A percentile compares a stretch with the other conserved stretches of the same genome.
Evolutionary conservation across 805 yeast species (phyloP).

Genomic region (Cephaloascus fragrans): DNA sequence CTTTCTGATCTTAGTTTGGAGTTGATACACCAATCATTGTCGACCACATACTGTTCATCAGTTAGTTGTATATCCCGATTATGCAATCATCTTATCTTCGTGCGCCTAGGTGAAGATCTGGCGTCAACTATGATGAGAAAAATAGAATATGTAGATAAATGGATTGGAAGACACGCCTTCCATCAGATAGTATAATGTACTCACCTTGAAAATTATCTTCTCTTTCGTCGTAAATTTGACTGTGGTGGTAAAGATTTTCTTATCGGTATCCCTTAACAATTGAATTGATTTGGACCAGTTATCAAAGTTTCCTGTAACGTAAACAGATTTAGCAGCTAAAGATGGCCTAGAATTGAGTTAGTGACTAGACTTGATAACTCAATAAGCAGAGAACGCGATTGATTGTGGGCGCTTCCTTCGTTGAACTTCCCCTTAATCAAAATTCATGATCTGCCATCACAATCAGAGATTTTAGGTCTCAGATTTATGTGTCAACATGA

Average conservation of each 20-base stretch:
- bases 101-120: no score
- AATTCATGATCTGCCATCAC: conserved; percentile 1
- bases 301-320: conserved; percentile 65
- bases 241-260: conserved; percentile 31
- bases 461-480: no score
- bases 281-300: conserved; percentile 46
- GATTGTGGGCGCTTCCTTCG: neutral
- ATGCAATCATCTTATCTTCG: no score
- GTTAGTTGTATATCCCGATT: no score
- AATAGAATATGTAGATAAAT: no score
- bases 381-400: neutral
- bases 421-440: neutral
- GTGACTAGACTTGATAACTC: neutral
- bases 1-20: conserved; percentile 23
- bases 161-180: neutral
- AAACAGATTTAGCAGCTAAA: conserved; percentile 23
- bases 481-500: neutral
- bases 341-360: conserved; percentile 15
- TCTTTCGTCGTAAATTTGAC: conserved; percentile 24
- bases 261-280: conserved; percentile 26
- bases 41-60: conserved; percentile 35
- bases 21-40: conserved; percentile 43
- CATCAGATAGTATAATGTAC: neutral
- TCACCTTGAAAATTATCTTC: conserved; percentile 33
- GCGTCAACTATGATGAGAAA: no score